A percentile compares a stretch with the other conserved stretches of the same genome.
Conservation (phyloP, 2,329 filamentous ascomycete species). For the Neurospora sp. region DNA sequence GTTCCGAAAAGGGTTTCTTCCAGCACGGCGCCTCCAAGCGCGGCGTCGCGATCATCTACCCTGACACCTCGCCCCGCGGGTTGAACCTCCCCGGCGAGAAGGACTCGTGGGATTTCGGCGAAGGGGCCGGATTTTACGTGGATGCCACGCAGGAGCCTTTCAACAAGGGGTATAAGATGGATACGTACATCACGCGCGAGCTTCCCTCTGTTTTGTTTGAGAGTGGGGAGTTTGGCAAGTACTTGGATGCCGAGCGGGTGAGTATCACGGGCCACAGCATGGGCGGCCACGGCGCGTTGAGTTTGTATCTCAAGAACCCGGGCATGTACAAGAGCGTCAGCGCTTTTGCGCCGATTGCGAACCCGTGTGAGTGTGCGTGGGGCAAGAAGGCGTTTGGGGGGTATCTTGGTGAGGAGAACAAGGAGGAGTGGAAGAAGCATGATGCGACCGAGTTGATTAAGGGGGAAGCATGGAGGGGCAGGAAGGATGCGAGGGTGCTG, state of each 20-base stretch:
- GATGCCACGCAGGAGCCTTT: slow-evolving; percentile 72
- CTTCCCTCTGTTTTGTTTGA: slow-evolving; percentile 67
- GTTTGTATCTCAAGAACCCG: slow-evolving; percentile 84
- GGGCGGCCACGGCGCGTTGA: slow-evolving; percentile 93
- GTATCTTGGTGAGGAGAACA: slow-evolving; percentile 75
- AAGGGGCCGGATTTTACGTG: slow-evolving; percentile 88
- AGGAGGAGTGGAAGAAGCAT: slow-evolving; percentile 73
- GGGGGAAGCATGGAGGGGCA: slow-evolving; percentile 48
- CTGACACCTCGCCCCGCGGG: slow-evolving; percentile 87
- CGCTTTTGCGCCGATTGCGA: slow-evolving; percentile 83
- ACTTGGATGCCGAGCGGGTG: slow-evolving; percentile 60
- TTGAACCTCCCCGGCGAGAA: slow-evolving; percentile 74
- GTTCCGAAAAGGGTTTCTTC: slow-evolving; percentile 78
- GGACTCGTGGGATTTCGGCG: slow-evolving; percentile 84
- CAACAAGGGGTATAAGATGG: slow-evolving; percentile 79
- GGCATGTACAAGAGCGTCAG: slow-evolving; percentile 81
- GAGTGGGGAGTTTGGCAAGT: slow-evolving; percentile 45
- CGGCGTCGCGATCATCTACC: slow-evolving; percentile 87
- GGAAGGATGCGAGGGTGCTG: slow-evolving; percentile 58
- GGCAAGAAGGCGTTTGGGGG: slow-evolving; percentile 90
- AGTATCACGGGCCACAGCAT: slow-evolving; percentile 92
- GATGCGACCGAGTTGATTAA: slow-evolving; percentile 86
- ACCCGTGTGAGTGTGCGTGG: slow-evolving; percentile 81
- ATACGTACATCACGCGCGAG: slow-evolving; percentile 82
- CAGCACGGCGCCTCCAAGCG: slow-evolving; percentile 69